These are phyloP conservation scores for Bimuria novae-zelandiae DNA, from an alignment of 2,329 filamentous ascomycete genomes.

Conservation along the genomic window DNA sequence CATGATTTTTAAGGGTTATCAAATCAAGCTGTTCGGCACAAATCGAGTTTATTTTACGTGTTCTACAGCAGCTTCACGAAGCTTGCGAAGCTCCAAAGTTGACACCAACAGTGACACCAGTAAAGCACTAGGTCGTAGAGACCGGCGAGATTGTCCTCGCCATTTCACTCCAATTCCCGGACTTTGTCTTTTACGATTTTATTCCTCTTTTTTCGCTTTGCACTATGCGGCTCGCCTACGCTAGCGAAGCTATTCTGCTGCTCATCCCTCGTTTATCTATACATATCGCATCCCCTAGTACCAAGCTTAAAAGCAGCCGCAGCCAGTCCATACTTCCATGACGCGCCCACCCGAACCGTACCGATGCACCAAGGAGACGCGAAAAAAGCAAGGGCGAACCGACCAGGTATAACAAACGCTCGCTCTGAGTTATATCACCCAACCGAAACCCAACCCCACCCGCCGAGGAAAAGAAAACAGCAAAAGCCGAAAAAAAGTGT, in stretches of 20 bases:
- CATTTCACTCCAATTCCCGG: too few relatives aligned
- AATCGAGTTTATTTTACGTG: too few relatives aligned
- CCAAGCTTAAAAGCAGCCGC: background rate
- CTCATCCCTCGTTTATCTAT: background rate
- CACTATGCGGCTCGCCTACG: background rate
- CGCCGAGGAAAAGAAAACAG: background rate
- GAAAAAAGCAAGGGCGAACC: too few relatives aligned
- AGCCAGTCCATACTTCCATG: background rate
- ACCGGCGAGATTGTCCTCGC: too few relatives aligned
- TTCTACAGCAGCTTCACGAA: too few relatives aligned
- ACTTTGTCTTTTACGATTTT: slow-evolving; percentile 1
- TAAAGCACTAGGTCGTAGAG: too few relatives aligned
- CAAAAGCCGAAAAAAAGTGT: background rate
- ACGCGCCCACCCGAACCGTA: background rate
- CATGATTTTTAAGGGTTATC: too few relatives aligned
- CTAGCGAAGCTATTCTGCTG: background rate
- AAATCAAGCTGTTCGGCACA: too few relatives aligned
- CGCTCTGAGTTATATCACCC: background rate
- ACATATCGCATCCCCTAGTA: background rate
- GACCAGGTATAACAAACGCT: background rate
- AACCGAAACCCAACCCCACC: background rate
- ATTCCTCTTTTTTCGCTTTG: background rate
- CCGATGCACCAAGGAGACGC: background rate
- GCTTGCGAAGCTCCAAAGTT: too few relatives aligned
- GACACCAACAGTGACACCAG: too few relatives aligned